Evolutionary conservation across 192 early-diverging fungal genomes (phyloP), one percentile per base, ranked within the genome.

Genomic region (Dispira parvispora): DNA sequence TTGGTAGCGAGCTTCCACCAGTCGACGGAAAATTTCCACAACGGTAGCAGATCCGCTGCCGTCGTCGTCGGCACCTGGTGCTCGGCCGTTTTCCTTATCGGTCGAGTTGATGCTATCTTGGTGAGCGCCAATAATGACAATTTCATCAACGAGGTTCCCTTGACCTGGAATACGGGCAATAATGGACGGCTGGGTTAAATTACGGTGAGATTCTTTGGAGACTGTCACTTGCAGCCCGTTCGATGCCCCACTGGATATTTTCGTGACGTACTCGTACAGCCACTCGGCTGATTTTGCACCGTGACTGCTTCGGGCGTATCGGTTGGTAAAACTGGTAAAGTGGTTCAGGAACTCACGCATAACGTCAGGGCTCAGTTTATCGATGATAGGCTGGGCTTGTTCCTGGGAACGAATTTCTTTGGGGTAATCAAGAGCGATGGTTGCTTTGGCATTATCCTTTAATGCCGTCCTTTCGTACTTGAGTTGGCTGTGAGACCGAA

Each of bases 1-100:
- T 8, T 70, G 69, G 64, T 90, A 83, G 0, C 76, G 82, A 63
- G 71, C 77, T 20, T 69, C 43, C 18, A 84, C 71, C 10, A 92
- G 69, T 10, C 82, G 67, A 21, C 84, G 75, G 73, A 89, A 83
- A 11, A 85, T 75, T 71, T 93, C 93, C 21, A 91, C 70, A 63
- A 90, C 88, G 18, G 90, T 89, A 5, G 81, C 78, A 9, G 80
- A 83, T 11, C 93, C 93, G 50, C 84, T 86, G 38, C 92, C 92
- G 72, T 95, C 88, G 65, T 95, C 92, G 50, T 74, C 71, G 58
- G 82, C 84, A 45, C 87, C 88, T 18, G 92, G 92, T 8, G 85
- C 69, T 20, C 81, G 71, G 16, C 88, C 87, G 64, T 44, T 81
- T 2, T 21, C 38, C 20, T 88, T 90, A 38, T 87, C 75, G 74